These are phyloP conservation scores for Diphasiastrum complanatum DNA, from an alignment of 83 land plant genomes.

Conservation along the genomic window DNA sequence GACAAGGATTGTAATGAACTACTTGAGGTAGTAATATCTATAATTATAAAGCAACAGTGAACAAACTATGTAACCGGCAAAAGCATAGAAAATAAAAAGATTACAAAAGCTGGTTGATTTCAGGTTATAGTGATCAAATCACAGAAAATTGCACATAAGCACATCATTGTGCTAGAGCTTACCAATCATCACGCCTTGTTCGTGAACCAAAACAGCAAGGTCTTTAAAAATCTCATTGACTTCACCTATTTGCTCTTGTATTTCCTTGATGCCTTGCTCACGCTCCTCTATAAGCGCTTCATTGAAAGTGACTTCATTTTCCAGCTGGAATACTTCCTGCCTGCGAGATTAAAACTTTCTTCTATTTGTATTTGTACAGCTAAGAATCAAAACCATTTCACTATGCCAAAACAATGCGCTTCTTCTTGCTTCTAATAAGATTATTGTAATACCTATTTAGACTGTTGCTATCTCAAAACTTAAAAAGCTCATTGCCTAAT, in stretches of 20 bases:
- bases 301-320: constrained; percentile 9
- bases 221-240: constrained; percentile 26
- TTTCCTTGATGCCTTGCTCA: constrained; percentile 21
- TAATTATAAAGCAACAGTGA: not conserved
- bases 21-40: too few species aligned
- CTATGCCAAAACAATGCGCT: too few species aligned
- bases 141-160: not conserved
- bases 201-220: constrained; percentile 20
- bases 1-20: too few species aligned
- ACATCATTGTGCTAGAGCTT: not conserved
- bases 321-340: constrained; percentile 1
- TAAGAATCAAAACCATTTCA: too few species aligned
- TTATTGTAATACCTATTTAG: too few species aligned
- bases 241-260: constrained; percentile 22
- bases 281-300: constrained; percentile 22
- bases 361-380: too few species aligned
- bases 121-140: too few species aligned
- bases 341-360: too few species aligned
- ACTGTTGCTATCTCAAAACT: too few species aligned
- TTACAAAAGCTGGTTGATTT: not conserved
- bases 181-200: constrained; percentile 22
- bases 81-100: not conserved
- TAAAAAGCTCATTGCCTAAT: too few species aligned
- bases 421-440: too few species aligned
- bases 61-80: not conserved